phyloP scores from a whole-genome alignment of 164 flowering plant species.

The Hamamelis virginiana region DNA sequence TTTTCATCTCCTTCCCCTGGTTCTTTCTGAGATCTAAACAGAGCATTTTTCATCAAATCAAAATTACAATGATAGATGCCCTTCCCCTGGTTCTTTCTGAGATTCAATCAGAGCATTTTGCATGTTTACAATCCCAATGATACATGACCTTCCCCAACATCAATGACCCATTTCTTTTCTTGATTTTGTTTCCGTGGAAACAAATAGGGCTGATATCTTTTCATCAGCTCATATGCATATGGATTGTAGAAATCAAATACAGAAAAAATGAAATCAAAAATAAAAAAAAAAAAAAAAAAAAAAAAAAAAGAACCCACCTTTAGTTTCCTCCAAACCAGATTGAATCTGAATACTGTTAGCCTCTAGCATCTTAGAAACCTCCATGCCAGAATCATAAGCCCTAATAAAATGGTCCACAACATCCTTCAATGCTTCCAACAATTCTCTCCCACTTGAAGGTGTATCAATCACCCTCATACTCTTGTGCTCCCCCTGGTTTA shows the following conservation, averaged over 20 bases:
- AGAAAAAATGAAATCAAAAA: not conserved
- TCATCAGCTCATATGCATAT: too few species aligned
- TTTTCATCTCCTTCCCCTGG: too few species aligned
- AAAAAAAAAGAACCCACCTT: conserved; percentile 2
- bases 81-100: too few species aligned
- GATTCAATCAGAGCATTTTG: too few species aligned
- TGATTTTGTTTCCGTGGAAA: not conserved
- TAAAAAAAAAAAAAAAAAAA: not conserved
- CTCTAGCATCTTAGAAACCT: conserved; percentile 19
- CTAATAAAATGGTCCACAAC: conserved; percentile 20
- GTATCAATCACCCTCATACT: conserved; percentile 6
- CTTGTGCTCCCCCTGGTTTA: conserved; percentile 3
- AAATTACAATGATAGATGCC: too few species aligned
- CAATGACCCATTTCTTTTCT: not conserved
- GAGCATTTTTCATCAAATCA: too few species aligned
- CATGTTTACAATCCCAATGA: not conserved
- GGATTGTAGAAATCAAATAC: not conserved
- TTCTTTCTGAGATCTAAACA: too few species aligned
- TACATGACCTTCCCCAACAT: not conserved
- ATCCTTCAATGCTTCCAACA: conserved; percentile 21
- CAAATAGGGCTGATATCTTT: too few species aligned
- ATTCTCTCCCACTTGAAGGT: conserved; percentile 15
- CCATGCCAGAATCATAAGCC: conserved; percentile 18
- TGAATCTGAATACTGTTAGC: not conserved
- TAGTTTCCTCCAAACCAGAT: conserved; percentile 6